Conservation (phyloP, 164 flowering plant genomes). For the Hamamelis virginiana region DNA sequence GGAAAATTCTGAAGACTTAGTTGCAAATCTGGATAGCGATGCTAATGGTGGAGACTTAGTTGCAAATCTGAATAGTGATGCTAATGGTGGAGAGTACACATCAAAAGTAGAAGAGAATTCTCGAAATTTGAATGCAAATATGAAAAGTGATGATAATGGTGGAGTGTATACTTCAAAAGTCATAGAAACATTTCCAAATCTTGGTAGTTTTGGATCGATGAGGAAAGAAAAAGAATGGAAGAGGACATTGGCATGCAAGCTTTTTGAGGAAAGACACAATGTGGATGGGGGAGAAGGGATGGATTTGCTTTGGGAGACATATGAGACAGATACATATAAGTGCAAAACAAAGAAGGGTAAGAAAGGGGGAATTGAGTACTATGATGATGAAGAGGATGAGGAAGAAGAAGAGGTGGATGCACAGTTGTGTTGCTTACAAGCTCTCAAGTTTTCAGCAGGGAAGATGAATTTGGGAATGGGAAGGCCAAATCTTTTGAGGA, state of each 20-base stretch:
- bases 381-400: constrained; percentile 34
- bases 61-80: neutral
- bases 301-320: constrained; percentile 89
- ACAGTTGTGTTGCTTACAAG: constrained; percentile 78
- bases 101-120: constrained; percentile 4
- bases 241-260: constrained; percentile 87
- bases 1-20: too few species aligned
- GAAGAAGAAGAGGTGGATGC: constrained; percentile 26
- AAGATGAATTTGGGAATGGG: constrained; percentile 85
- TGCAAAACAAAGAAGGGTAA: constrained; percentile 20
- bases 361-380: constrained; percentile 13
- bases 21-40: too few species aligned
- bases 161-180: too few species aligned
- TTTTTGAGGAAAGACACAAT: constrained; percentile 78
- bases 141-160: too few species aligned
- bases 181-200: constrained; percentile 10
- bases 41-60: too few species aligned
- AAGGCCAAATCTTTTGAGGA: constrained; percentile 55
- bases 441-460: constrained; percentile 76
- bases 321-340: constrained; percentile 46
- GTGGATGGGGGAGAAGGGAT: constrained; percentile 61
- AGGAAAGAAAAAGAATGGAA: constrained; percentile 87
- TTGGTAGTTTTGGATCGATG: constrained; percentile 60
- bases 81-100: constrained; percentile 1
- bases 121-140: too few species aligned